A percentile compares a stretch with the other conserved stretches of the same genome.
phyloP scores from a whole-genome alignment of 108 stramenopile species.

The Cyclotella cryptica region DNA sequence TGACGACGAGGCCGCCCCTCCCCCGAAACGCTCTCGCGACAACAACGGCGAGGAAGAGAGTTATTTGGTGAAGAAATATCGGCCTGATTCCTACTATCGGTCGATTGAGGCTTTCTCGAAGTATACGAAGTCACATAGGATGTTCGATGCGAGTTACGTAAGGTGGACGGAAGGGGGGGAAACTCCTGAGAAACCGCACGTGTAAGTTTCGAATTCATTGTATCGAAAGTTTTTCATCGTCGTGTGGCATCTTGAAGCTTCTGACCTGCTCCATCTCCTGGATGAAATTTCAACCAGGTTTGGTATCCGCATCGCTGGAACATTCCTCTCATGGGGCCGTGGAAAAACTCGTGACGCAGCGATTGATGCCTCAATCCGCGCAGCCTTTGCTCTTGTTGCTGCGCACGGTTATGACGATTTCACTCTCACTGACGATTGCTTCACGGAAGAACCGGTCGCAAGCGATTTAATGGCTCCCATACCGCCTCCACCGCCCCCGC shows the following conservation, averaged over 20 bases:
- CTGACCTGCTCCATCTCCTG: neutral
- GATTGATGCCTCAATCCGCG: slow-evolving; percentile 82
- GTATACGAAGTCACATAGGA: slow-evolving; percentile 89
- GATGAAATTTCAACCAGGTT: slow-evolving; percentile 20
- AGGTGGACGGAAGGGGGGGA: slow-evolving; percentile 66
- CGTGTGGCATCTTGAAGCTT: too few species aligned
- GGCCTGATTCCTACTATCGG: slow-evolving; percentile 72
- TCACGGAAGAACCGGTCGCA: slow-evolving; percentile 70
- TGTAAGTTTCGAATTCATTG: slow-evolving; percentile 15
- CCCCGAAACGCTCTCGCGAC: slow-evolving; percentile 24
- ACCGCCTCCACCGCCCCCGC: slow-evolving; percentile 62
- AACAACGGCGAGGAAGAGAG: slow-evolving; percentile 23
- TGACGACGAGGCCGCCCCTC: slow-evolving; percentile 4
- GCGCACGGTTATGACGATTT: slow-evolving; percentile 92
- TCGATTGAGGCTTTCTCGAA: slow-evolving; percentile 87
- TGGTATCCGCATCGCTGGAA: slow-evolving; percentile 76
- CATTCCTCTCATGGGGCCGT: slow-evolving; percentile 82
- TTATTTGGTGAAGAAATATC: slow-evolving; percentile 87
- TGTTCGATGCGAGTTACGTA: slow-evolving; percentile 83
- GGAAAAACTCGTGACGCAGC: slow-evolving; percentile 83
- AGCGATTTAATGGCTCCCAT: slow-evolving; percentile 62
- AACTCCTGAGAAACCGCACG: slow-evolving; percentile 76
- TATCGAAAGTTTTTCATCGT: too few species aligned
- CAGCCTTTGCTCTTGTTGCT: slow-evolving; percentile 81
- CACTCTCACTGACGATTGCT: slow-evolving; percentile 79